Evolutionary conservation across 179 eudicot species (phyloP), one percentile per base, ranked within the genome.

Genomic region (Patellifolia procumbens): DNA sequence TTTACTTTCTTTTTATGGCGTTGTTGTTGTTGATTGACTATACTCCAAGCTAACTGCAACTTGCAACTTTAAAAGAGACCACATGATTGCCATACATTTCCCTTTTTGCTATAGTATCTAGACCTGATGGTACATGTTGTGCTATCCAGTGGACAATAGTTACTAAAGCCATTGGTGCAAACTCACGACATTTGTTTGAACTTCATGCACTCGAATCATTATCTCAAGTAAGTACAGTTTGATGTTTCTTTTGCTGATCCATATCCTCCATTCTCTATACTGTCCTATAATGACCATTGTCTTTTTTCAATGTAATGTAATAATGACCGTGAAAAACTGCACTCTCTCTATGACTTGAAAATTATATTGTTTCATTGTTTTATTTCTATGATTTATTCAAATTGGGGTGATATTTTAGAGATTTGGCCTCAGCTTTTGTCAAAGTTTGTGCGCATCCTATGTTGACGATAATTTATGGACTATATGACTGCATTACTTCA

Each of bases 131-230:
- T 56, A 75, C 80, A 70, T 80, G 75, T 15, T 77, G 64, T 68
- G 28, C n/a, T 55, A 28, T 86, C 70, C 82, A 94, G 98, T 89
- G 92, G 94, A 79, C 86, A 77, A 77, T 83, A 80, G 82, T 92
- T 85, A 81, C 85, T 74, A 92, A 92, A 74, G 97, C 89, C 77
- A 83, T 94, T 34, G 98, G 98, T 68, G 79, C 97, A 78, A 90
- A 82, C 74, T 84, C 96, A 58, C 88, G 98, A 16, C 98, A 94
- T 89, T 86, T 94, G 68, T 89, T 94, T 88, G 98, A 94, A 88
- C 86, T 94, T 58, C 90, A 89, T 68, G 98, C 90, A 1, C 97
- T 94, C 66, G 92, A 92, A 88, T 72, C 81, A 66, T 64, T 89
- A 83, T 77, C 91, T 82, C 45, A 85, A 81, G 97, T 94, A n/a